Evolutionary conservation across 768 basidiomycete genomes (phyloP).

Genomic region (Leucocoprinus leucothites): DNA sequence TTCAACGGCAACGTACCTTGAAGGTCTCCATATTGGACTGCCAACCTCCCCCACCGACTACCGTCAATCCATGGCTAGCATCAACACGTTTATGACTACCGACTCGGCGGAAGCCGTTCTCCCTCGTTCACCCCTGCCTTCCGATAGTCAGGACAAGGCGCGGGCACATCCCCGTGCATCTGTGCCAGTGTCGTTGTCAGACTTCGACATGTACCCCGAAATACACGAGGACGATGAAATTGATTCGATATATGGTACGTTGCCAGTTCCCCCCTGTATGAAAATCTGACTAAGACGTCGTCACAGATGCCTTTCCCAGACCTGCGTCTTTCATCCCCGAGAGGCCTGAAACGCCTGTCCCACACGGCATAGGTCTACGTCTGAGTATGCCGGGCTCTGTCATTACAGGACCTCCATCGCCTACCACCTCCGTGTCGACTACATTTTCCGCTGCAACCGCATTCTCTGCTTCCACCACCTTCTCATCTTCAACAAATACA

Average conservation of each 20-base stretch:
- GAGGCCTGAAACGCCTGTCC: slow-evolving; percentile 29
- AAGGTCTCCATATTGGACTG: slow-evolving; percentile 35
- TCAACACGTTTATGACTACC: slow-evolving; percentile 56
- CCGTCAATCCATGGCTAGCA: slow-evolving; percentile 47
- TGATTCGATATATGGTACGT: slow-evolving; percentile 31
- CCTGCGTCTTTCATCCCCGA: slow-evolving; percentile 34
- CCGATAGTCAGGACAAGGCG: not conserved
- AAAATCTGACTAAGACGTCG: not conserved
- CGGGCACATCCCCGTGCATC: slow-evolving; percentile 27
- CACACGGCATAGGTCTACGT: not conserved
- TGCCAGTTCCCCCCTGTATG: slow-evolving; percentile 3
- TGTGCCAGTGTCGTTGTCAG: slow-evolving; percentile 34
- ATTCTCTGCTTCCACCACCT: slow-evolving; percentile 17
- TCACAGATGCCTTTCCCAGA: slow-evolving; percentile 38
- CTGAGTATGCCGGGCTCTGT: slow-evolving; percentile 19
- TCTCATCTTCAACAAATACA: slow-evolving; percentile 13
- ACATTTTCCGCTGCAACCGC: slow-evolving; percentile 21
- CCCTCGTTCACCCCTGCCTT: slow-evolving; percentile 26
- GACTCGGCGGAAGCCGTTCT: slow-evolving; percentile 58
- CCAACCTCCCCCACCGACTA: slow-evolving; percentile 32
- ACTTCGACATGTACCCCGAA: slow-evolving; percentile 39
- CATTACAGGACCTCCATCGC: slow-evolving; percentile 33
- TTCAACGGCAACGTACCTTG: slow-evolving; percentile 36
- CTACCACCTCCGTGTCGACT: slow-evolving; percentile 26
- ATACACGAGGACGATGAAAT: slow-evolving; percentile 30